A percentile compares a stretch with the other conserved stretches of the same genome.
Evolutionary conservation across 352 stramenopile genomes (phyloP).

Genomic region (Globisporangium recalcitrans): DNA sequence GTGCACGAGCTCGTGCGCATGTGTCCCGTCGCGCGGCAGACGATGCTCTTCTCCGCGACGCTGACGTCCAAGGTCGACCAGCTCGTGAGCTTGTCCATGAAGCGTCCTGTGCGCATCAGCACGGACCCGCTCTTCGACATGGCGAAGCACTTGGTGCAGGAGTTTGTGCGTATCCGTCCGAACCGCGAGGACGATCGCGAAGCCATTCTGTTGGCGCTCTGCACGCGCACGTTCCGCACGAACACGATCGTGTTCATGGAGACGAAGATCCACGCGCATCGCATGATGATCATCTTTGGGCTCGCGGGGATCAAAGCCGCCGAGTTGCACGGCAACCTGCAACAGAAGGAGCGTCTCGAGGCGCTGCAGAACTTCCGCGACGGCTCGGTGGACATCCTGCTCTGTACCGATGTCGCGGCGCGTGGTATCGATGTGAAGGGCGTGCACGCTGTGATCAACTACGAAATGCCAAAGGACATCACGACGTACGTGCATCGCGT

Average conservation of each 20-base stretch:
- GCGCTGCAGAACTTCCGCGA: conserved; percentile 95
- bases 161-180: conserved; percentile 96
- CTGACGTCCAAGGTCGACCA: conserved; percentile 97
- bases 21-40: conserved; percentile 94
- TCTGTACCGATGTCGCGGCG: conserved; percentile 98
- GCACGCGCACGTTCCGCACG: conserved; percentile 93
- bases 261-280: conserved; percentile 95
- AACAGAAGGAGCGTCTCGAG: conserved; percentile 94
- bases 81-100: conserved; percentile 95
- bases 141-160: conserved; percentile 94
- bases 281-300: conserved; percentile 95
- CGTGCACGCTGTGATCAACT: conserved; percentile 99
- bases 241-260: conserved; percentile 99
- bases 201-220: conserved; percentile 93
- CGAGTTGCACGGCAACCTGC: conserved; percentile 98
- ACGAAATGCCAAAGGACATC: conserved; percentile 98
- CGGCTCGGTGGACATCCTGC: conserved; percentile 92
- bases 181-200: conserved; percentile 91
- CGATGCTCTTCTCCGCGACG: conserved; percentile 98
- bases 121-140: conserved; percentile 94
- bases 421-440: conserved; percentile 97
- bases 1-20: conserved; percentile 94
- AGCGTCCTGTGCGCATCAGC: conserved; percentile 93
- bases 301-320: conserved; percentile 95
- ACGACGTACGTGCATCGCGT: conserved; percentile 99